Base-by-base conservation (phyloP, 1,284 basidiomycete species). In the Puccinia horiana region DNA sequence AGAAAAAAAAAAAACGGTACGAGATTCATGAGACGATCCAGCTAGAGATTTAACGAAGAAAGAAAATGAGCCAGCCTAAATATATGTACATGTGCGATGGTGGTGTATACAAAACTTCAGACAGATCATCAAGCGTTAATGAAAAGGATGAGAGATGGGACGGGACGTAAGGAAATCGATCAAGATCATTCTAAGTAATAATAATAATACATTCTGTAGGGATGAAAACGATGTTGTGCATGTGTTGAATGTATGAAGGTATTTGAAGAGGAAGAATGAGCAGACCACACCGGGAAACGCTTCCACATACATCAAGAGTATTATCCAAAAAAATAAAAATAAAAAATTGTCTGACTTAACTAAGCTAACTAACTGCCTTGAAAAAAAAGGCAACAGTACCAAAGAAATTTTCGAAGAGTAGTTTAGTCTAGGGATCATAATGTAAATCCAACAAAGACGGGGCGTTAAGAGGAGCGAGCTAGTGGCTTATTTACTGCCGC, bases 401-500 rank as follows among this genome's bases (percentile, higher is more conserved):
- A 1, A 49, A 29, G 16, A 44, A 65, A 65, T 40, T 23, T 37
- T 16, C 63, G 63, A 65, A 65, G 37, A 40, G 16, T 5, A 37
- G 2, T 14, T 23, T 29, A 11, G 18, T 44, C 14, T 14, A 44
- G 18, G 69, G 40, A 47, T 18, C 2, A 29, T 32, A 42, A 35
- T 2, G 29, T 8, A 32, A 9, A 23, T 0, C 9, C 18, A 40
- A 44, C 32, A 18, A 72, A 16, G 29, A 49, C 12, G 14, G 29
- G 47, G n/a, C n/a, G n/a, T n/a, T n/a, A n/a, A n/a, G n/a, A n/a
- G 40, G 6, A 44, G 14, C 5, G 44, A 18, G 40, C 14, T 26
- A 32, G 29, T 11, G 47, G 49, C 29, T 49, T 35, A 74, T 74
- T 74, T 74, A 18, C 52, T 52, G 20, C 56, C 40, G 56, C 76